These are phyloP conservation scores for Setaria viridis DNA, from an alignment of 202 grass and related monocot genomes.

Conservation along the genomic window DNA sequence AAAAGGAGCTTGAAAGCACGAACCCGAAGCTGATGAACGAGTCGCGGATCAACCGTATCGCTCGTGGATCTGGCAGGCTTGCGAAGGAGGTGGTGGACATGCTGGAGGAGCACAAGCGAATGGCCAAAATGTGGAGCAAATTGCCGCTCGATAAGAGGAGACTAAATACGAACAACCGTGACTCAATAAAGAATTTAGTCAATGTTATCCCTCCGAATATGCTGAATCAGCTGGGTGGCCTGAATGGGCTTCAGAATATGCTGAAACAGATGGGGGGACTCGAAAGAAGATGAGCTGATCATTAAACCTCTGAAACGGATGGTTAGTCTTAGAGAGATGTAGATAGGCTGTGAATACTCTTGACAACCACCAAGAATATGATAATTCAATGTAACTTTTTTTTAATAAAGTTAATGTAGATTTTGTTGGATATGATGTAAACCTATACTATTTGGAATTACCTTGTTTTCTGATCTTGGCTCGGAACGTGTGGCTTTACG, in stretches of 20 bases:
- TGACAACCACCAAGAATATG: too few species aligned
- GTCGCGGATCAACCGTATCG: constrained; percentile 58
- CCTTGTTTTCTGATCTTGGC: too few species aligned
- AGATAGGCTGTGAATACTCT: too few species aligned
- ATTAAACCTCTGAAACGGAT: not conserved
- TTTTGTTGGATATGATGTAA: too few species aligned
- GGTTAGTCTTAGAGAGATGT: too few species aligned
- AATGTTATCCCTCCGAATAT: constrained; percentile 63
- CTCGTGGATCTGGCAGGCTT: constrained; percentile 59
- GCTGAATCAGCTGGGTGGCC: constrained; percentile 79
- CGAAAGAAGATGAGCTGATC: constrained; percentile 13
- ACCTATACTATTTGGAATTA: too few species aligned
- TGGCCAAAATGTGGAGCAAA: constrained; percentile 72
- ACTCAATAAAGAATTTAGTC: constrained; percentile 48
- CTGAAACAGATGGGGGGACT: constrained; percentile 46
- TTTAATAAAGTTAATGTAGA: too few species aligned
- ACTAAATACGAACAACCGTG: constrained; percentile 31
- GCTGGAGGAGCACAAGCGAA: constrained; percentile 77
- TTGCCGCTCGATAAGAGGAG: constrained; percentile 48
- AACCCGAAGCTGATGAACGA: constrained; percentile 77
- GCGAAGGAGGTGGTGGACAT: constrained; percentile 68
- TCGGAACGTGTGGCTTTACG: not conserved
- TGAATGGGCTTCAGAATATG: constrained; percentile 58
- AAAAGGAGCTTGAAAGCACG: constrained; percentile 65
- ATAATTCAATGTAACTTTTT: too few species aligned